Conservation (phyloP, 306 rosid species). For the Castanospermum australe region DNA sequence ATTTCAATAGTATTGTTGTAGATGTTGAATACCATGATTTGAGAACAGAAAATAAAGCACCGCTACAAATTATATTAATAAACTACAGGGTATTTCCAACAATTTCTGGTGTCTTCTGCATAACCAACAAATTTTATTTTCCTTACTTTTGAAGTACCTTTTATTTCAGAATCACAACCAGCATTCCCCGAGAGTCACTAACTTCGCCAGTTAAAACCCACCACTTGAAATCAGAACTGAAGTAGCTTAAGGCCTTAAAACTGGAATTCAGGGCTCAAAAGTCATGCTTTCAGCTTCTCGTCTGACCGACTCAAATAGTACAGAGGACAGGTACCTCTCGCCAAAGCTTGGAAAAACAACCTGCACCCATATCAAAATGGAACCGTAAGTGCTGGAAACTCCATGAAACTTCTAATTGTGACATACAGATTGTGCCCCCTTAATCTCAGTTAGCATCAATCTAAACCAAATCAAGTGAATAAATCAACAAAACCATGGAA, state of each 20-base stretch:
- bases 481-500: background rate
- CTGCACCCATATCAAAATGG: conserved; percentile 26
- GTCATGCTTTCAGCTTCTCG: conserved; percentile 57
- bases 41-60: background rate
- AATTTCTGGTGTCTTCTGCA: background rate
- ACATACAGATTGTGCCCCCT: background rate
- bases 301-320: conserved; percentile 56
- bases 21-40: no score
- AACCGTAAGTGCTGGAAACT: background rate
- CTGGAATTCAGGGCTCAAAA: conserved; percentile 42
- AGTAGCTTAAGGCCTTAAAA: background rate
- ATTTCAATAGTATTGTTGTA: no score
- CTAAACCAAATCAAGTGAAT: background rate
- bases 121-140: background rate
- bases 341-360: conserved; percentile 69
- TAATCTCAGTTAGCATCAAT: background rate
- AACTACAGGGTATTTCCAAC: background rate
- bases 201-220: background rate
- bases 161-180: background rate
- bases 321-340: conserved; percentile 65
- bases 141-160: background rate
- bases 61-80: background rate
- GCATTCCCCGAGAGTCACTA: background rate
- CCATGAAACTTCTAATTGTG: background rate
- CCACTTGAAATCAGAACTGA: background rate